phyloP scores from a whole-genome alignment of 2,329 filamentous ascomycete species.

The Colletotrichum tabaci region DNA sequence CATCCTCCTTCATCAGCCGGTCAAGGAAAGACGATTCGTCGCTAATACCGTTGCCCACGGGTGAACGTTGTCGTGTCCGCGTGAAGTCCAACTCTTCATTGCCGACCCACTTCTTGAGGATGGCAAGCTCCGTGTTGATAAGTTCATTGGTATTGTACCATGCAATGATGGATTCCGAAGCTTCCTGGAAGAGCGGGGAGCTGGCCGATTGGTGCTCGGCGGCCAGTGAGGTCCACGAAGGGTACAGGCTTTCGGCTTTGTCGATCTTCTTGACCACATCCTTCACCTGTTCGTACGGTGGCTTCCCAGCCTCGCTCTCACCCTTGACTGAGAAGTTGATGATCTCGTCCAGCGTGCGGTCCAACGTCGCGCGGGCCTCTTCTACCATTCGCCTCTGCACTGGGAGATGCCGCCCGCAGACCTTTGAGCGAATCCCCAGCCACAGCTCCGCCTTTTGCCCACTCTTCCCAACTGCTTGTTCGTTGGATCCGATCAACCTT shows the following conservation, averaged over 20 bases:
- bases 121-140: constrained; percentile 93
- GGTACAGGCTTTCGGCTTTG: constrained; percentile 87
- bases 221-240: constrained; percentile 82
- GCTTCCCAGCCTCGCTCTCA: constrained; percentile 90
- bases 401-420: constrained; percentile 86
- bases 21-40: constrained; percentile 97
- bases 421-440: constrained; percentile 87
- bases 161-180: constrained; percentile 89
- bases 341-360: constrained; percentile 86
- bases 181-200: constrained; percentile 83
- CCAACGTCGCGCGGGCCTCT: constrained; percentile 81
- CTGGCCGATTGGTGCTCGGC: constrained; percentile 82
- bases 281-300: constrained; percentile 88
- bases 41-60: constrained; percentile 79
- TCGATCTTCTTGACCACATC: constrained; percentile 93
- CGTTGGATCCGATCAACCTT: constrained; percentile 84
- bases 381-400: constrained; percentile 91
- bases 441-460: constrained; percentile 87
- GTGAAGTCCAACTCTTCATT: constrained; percentile 95
- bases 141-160: constrained; percentile 98
- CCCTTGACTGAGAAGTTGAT: constrained; percentile 96
- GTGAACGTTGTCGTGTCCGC: constrained; percentile 78
- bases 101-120: constrained; percentile 96
- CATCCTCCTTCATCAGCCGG: constrained; percentile 94
- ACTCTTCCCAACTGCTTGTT: constrained; percentile 69